These are phyloP conservation scores for Entophlyctis luteolus DNA, from an alignment of 192 early-diverging fungal species.

Conservation along the genomic window DNA sequence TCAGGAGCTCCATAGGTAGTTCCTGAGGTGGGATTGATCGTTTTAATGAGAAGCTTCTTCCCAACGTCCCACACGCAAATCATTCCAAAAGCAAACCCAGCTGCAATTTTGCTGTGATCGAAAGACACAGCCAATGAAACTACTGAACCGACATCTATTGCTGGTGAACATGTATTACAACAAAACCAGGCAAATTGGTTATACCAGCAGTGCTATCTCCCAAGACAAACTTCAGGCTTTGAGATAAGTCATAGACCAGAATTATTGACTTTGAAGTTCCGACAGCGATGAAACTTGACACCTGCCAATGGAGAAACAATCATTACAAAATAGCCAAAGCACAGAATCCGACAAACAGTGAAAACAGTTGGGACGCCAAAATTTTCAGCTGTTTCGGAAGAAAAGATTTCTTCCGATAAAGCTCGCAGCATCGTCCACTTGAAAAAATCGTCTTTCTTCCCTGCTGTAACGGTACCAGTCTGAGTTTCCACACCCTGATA, in stretches of 20 bases:
- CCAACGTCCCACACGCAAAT: conserved; percentile 46
- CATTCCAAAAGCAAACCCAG: conserved; percentile 38
- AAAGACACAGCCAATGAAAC: conserved; percentile 33
- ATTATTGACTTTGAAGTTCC: conserved; percentile 40
- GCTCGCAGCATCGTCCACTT: conserved; percentile 35
- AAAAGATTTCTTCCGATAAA: conserved; percentile 24
- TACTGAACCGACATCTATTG: conserved; percentile 31
- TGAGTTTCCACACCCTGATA: no score
- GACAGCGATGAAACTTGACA: conserved; percentile 30
- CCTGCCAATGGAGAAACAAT: background rate
- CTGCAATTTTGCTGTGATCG: conserved; percentile 35
- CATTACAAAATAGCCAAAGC: background rate
- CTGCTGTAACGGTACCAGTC: no score
- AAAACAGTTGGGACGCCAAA: conserved; percentile 38
- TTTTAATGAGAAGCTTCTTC: conserved; percentile 20
- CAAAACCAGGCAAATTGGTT: background rate
- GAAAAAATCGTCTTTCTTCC: conserved; percentile 19
- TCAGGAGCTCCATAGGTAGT: background rate
- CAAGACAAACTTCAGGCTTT: conserved; percentile 25
- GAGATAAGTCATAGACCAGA: conserved; percentile 36
- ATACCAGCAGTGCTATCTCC: conserved; percentile 32
- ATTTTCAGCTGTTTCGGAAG: conserved; percentile 27
- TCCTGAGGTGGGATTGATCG: conserved; percentile 19
- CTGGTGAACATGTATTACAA: background rate
- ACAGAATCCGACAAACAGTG: conserved; percentile 8